Conservation (phyloP, 192 early-diverging fungal species). For the Radiomyces spectabilis region DNA sequence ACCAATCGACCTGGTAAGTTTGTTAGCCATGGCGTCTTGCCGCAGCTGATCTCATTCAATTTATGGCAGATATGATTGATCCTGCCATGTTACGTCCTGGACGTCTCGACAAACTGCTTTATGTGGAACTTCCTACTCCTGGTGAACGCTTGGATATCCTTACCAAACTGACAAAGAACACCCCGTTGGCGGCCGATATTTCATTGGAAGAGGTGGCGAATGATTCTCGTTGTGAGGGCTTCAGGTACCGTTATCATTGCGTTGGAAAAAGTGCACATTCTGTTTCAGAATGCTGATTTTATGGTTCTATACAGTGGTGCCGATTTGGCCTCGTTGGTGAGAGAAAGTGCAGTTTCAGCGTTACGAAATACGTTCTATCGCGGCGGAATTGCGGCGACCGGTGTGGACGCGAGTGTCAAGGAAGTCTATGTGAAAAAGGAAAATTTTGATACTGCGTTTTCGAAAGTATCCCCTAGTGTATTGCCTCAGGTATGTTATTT, state of each 20-base stretch:
- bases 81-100: constrained; percentile 97
- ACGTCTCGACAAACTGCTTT: constrained; percentile 94
- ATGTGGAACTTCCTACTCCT: constrained; percentile 85
- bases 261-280: background rate
- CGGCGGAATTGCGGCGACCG: constrained; percentile 21
- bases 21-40: background rate
- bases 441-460: constrained; percentile 80
- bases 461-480: constrained; percentile 79
- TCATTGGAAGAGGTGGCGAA: constrained; percentile 49
- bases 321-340: constrained; percentile 68
- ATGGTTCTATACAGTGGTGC: constrained; percentile 46
- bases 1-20: constrained; percentile 80
- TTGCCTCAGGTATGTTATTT: constrained; percentile 21
- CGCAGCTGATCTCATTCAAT: background rate
- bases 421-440: constrained; percentile 44
- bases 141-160: constrained; percentile 82
- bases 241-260: constrained; percentile 20
- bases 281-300: background rate
- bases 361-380: constrained; percentile 55
- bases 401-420: constrained; percentile 3
- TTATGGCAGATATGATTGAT: constrained; percentile 59
- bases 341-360: constrained; percentile 78
- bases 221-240: constrained; percentile 60
- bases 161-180: constrained; percentile 66
- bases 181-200: constrained; percentile 61